A percentile compares a stretch with the other conserved stretches of the same genome.
Evolutionary conservation across 1,139 yeast genomes (phyloP).

Genomic region (Saccharomycopsis hybrid): DNA sequence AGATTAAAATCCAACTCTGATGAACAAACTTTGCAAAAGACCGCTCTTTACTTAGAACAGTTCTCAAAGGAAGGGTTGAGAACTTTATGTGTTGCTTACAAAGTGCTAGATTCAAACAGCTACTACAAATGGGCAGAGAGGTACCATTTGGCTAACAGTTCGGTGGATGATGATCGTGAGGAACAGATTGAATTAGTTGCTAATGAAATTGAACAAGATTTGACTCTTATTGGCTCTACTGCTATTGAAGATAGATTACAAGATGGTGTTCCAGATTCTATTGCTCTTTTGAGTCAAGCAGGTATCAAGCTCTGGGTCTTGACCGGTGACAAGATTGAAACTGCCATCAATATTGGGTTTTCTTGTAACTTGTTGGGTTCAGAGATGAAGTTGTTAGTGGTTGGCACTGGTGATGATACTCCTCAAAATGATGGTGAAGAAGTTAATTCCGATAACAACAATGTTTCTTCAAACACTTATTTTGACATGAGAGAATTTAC

Average conservation of each 20-base stretch:
- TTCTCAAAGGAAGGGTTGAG: constrained; percentile 94
- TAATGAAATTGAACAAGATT: constrained; percentile 68
- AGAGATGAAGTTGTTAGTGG: constrained; percentile 79
- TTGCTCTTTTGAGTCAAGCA: constrained; percentile 75
- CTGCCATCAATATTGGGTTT: constrained; percentile 96
- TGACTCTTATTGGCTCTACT: constrained; percentile 83
- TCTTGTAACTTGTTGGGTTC: constrained; percentile 88
- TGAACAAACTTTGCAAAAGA: constrained; percentile 41
- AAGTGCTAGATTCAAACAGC: constrained; percentile 54
- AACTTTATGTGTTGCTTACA: constrained; percentile 86
- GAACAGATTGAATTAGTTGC: constrained; percentile 70
- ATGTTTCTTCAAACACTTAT: constrained; percentile 1
- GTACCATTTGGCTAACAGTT: constrained; percentile 66
- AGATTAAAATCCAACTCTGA: constrained; percentile 49
- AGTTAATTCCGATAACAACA: constrained; percentile 24
- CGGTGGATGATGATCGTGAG: constrained; percentile 72
- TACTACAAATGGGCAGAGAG: constrained; percentile 63
- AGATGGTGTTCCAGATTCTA: constrained; percentile 93
- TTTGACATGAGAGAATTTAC: background rate
- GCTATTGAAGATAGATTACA: constrained; percentile 96
- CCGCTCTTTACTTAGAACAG: constrained; percentile 83
- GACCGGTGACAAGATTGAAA: constrained; percentile 96
- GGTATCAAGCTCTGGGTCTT: constrained; percentile 96
- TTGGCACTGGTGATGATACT: constrained; percentile 37
- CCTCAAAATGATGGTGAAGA: constrained; percentile 32